Conservation (phyloP, 2,329 filamentous ascomycete genomes). For the Fusarium napiforme region DNA sequence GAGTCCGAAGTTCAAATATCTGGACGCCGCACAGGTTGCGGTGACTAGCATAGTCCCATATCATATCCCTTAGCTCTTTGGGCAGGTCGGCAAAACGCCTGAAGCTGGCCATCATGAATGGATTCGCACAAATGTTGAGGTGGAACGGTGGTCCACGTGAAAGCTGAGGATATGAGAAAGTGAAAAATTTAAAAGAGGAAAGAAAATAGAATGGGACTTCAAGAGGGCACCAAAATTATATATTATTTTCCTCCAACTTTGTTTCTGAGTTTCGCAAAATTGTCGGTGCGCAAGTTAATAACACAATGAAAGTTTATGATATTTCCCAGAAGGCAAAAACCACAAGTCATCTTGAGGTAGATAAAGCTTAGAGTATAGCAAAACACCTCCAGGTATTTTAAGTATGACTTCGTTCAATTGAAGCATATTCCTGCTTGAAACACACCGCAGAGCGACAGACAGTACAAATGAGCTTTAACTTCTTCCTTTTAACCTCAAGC, state of each 20-base stretch:
- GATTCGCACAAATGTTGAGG: fast-evolving
- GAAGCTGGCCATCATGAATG: slow-evolving; percentile 1
- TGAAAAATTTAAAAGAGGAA: background rate
- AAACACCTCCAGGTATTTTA: too few relatives aligned
- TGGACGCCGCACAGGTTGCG: background rate
- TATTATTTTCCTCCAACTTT: fast-evolving
- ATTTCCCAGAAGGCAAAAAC: background rate
- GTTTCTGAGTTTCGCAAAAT: fast-evolving
- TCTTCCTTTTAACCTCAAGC: background rate
- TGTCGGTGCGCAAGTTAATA: background rate
- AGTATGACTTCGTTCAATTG: too few relatives aligned
- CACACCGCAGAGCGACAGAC: background rate
- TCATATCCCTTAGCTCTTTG: slow-evolving; percentile 1
- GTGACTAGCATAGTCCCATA: background rate
- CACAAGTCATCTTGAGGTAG: background rate
- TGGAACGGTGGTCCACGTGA: background rate
- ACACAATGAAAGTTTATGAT: background rate
- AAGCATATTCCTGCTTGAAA: background rate
- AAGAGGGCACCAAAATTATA: too few relatives aligned
- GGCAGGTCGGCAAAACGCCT: background rate
- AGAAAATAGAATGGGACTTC: background rate
- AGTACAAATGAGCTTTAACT: background rate
- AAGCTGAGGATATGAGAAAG: fast-evolving
- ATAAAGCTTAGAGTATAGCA: background rate
- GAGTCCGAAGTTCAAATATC: background rate